Evolutionary conservation across 208 protist species (phyloP).

Genomic region (Trypanosoma vivax): DNA sequence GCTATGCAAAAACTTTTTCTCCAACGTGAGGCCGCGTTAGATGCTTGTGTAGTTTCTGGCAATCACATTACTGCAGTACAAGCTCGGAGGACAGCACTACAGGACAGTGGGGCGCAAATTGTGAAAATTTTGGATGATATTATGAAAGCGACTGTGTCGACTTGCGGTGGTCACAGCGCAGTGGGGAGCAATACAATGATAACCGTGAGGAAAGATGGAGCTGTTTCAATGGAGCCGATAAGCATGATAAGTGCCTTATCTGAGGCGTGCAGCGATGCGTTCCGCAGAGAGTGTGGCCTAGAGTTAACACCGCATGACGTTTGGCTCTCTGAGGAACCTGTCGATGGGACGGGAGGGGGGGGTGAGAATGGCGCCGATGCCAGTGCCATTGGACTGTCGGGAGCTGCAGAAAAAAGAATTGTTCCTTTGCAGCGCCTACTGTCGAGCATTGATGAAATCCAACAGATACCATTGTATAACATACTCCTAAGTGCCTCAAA

Average conservation of each 20-base stretch:
- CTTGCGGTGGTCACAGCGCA: not conserved
- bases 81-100: not conserved
- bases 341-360: not conserved
- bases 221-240: not conserved
- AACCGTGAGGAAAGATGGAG: not conserved
- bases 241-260: not conserved
- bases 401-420: constrained; percentile 2
- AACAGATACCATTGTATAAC: constrained; percentile 1
- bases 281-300: constrained; percentile 17
- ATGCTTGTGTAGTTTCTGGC: constrained; percentile 6
- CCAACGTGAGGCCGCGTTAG: constrained; percentile 17
- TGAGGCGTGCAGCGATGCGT: constrained; percentile 3
- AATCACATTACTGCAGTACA: not conserved
- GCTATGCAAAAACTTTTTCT: constrained; percentile 17
- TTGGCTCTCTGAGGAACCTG: not conserved
- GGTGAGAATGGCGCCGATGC: constrained; percentile 10
- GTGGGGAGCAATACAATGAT: not conserved
- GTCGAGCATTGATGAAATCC: constrained; percentile 7
- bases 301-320: constrained; percentile 3
- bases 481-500: constrained; percentile 1
- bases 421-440: constrained; percentile 15
- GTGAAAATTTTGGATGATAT: constrained; percentile 12
- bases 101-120: constrained; percentile 11
- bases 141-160: not conserved
- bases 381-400: not conserved